Base-by-base conservation (phyloP, 2,329 filamentous ascomycete genomes). In the Cladosporium austrohemisphaericum region DNA sequence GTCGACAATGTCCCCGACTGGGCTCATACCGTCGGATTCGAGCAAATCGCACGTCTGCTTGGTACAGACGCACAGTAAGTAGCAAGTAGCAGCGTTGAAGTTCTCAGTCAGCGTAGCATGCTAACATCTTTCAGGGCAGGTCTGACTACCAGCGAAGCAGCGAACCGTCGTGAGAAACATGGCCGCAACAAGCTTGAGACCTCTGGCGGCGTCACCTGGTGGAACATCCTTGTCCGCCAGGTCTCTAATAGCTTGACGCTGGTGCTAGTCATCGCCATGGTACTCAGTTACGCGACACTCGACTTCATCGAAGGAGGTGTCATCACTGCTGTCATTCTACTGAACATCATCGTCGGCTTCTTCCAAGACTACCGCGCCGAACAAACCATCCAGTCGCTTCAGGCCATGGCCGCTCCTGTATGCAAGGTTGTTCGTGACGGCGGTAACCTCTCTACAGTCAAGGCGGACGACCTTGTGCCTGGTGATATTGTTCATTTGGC, bases 401-500 rank as follows among this genome's bases (percentile, higher is more conserved):
- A 76, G 49, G 74, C 74, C 13, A 70, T 81, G 26, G 78, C 77
- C 4, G 77, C 78, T 3, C 79, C 79, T 9, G 73, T 74, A 36
- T 79, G 77, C 46, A 73, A 71, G 32, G 77, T 80, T 5, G 66
- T 84, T 28, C 74, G 81, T 26, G 74, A 79, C 55, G 50, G 52
- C 22, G 78, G 80, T 8, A 73, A 74, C 43, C 66, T 76, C 32
- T 66, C 70, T 25, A 72, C 73, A 4, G 68, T 83, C 14, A 74
- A 77, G 6, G 77, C 79, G 20, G 72, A 74, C 4, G 76, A 82
- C 43, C 71, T 87, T 29, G 83, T 87, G 35, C 77, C 76, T 44
- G 86, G 85, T 47, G 85, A 88, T 56, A 67, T 88, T 41, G 80
- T 82, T 13, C 76, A 80, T 54, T 63, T 81, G 45, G 77, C 75